Conservation (phyloP, 208 protist species). For the Crithidia thermophila region DNA sequence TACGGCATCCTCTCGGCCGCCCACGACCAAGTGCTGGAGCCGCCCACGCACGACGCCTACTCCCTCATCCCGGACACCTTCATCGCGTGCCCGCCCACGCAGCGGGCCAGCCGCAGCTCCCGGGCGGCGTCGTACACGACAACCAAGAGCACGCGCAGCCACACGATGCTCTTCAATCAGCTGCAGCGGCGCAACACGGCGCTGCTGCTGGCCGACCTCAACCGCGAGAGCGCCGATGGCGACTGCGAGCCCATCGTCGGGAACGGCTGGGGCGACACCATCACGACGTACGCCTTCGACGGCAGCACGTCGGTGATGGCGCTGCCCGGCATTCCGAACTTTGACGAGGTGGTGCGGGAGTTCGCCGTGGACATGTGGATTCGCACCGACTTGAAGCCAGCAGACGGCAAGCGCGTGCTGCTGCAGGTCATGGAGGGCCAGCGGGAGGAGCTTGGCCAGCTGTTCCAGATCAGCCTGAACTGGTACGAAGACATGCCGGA, state of each 20-base stretch:
- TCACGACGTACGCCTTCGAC: slow-evolving; percentile 69
- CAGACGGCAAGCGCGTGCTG: slow-evolving; percentile 59
- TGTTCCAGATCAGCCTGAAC: slow-evolving; percentile 84
- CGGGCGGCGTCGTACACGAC: slow-evolving; percentile 20
- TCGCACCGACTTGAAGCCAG: slow-evolving; percentile 56
- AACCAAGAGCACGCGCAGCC: slow-evolving; percentile 40
- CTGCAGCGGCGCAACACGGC: slow-evolving; percentile 65
- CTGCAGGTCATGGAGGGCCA: slow-evolving; percentile 87
- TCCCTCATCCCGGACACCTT: slow-evolving; percentile 58
- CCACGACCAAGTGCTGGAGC: slow-evolving; percentile 61
- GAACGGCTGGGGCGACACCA: slow-evolving; percentile 80
- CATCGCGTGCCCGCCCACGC: slow-evolving; percentile 34
- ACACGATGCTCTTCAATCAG: slow-evolving; percentile 58
- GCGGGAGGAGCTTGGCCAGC: slow-evolving; percentile 72
- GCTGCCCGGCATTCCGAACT: slow-evolving; percentile 80
- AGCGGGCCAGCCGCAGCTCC: slow-evolving; percentile 20
- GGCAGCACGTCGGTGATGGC: slow-evolving; percentile 76
- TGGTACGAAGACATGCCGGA: slow-evolving; percentile 78
- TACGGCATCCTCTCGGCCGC: slow-evolving; percentile 79
- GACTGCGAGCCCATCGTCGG: slow-evolving; percentile 52
- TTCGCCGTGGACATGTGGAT: slow-evolving; percentile 90
- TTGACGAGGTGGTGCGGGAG: slow-evolving; percentile 82
- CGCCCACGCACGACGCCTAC: slow-evolving; percentile 66
- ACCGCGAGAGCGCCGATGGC: slow-evolving; percentile 9
- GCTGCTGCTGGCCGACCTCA: slow-evolving; percentile 47